These are phyloP conservation scores for Arthroderma uncinatum DNA, from an alignment of 2,329 filamentous ascomycete genomes.

Conservation along the genomic window DNA sequence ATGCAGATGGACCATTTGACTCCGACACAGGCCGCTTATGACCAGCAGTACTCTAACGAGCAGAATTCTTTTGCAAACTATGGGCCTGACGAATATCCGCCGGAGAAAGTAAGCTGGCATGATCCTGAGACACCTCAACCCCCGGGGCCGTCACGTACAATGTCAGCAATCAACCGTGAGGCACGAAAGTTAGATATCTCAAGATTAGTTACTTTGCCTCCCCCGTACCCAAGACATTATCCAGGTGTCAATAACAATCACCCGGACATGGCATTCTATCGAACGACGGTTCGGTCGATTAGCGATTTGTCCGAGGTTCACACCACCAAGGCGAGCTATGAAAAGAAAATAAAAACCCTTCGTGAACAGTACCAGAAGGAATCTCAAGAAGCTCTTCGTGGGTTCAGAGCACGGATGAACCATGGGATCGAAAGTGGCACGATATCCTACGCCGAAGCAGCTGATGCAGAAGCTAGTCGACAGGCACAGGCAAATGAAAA, in stretches of 20 bases:
- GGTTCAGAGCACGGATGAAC: conserved; percentile 64
- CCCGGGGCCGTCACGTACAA: conserved; percentile 15
- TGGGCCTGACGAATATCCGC: conserved; percentile 50
- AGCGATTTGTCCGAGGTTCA: conserved; percentile 64
- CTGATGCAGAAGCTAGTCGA: conserved; percentile 66
- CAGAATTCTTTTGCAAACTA: conserved; percentile 25
- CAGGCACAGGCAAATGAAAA: conserved; percentile 57
- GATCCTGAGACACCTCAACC: conserved; percentile 28
- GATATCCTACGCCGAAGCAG: conserved; percentile 73
- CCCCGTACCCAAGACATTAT: conserved; percentile 86
- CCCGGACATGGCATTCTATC: conserved; percentile 69
- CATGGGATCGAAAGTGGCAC: conserved; percentile 65
- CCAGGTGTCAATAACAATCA: conserved; percentile 95
- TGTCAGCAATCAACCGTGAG: conserved; percentile 24
- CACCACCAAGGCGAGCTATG: conserved; percentile 47
- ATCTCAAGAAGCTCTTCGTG: conserved; percentile 49
- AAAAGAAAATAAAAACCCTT: conserved; percentile 42
- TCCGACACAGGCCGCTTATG: conserved; percentile 2
- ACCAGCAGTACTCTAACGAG: conserved; percentile 8
- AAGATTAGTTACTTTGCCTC: conserved; percentile 80
- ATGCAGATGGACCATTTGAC: conserved; percentile 51
- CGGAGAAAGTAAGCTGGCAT: conserved; percentile 53
- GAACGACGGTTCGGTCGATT: conserved; percentile 60
- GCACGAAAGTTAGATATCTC: conserved; percentile 67
- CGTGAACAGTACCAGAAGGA: conserved; percentile 43